Conservation (phyloP, 176 grass and related monocot genomes). For the Lolium rigidum region DNA sequence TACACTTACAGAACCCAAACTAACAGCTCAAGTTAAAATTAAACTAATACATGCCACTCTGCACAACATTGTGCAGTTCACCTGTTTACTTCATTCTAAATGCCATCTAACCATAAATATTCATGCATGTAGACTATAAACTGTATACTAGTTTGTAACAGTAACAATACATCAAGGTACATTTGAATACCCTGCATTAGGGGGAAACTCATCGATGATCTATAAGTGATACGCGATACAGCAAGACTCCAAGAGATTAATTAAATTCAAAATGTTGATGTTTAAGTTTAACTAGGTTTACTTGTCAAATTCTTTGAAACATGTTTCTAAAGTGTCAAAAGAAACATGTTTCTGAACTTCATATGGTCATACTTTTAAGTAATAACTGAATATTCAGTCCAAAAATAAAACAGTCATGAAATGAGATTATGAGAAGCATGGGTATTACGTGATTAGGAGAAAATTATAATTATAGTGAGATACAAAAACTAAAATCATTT, state of each 20-base stretch:
- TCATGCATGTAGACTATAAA: slow-evolving; percentile 22
- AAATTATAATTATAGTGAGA: slow-evolving; percentile 21
- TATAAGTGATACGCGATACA: background rate
- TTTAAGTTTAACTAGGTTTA: too few species aligned
- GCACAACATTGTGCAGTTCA: slow-evolving; percentile 26
- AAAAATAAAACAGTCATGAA: slow-evolving; percentile 20
- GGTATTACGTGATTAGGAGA: slow-evolving; percentile 16
- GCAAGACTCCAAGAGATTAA: background rate
- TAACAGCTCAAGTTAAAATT: slow-evolving; percentile 19
- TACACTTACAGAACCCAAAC: slow-evolving; percentile 26
- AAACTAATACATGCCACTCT: slow-evolving; percentile 31
- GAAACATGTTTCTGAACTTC: slow-evolving; percentile 30
- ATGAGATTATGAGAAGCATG: background rate
- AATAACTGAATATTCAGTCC: slow-evolving; percentile 13
- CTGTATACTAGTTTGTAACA: slow-evolving; percentile 19
- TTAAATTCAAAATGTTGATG: slow-evolving; percentile 1
- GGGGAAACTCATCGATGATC: background rate
- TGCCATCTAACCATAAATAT: slow-evolving; percentile 5
- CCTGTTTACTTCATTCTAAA: slow-evolving; percentile 25
- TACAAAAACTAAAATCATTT: slow-evolving; percentile 18
- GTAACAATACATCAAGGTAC: slow-evolving; percentile 26
- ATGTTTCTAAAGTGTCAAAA: slow-evolving; percentile 6
- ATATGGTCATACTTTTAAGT: slow-evolving; percentile 18
- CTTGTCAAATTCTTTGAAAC: slow-evolving; percentile 15
- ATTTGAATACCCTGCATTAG: slow-evolving; percentile 4